A percentile compares a stretch with the other conserved stretches of the same genome.
phyloP scores from a whole-genome alignment of 78 protist genomes.

The Planoprotostelium fungivorum region DNA sequence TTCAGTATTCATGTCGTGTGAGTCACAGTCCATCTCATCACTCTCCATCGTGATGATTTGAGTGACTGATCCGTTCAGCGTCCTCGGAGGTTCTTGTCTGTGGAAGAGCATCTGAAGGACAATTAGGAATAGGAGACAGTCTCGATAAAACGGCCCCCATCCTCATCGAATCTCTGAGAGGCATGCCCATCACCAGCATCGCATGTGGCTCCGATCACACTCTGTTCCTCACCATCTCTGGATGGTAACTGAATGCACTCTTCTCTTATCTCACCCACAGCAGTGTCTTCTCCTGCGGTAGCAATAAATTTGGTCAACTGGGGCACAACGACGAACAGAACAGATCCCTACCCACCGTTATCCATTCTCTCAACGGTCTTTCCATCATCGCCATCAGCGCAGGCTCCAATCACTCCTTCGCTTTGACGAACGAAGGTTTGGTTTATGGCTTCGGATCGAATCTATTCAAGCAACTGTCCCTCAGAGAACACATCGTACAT shows the following conservation, averaged over 20 bases:
- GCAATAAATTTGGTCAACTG: not conserved
- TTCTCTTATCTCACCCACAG: not conserved
- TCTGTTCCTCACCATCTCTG: not conserved
- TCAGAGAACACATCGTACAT: not conserved
- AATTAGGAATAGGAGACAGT: not conserved
- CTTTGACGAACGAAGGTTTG: not conserved
- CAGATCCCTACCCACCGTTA: not conserved
- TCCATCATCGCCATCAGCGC: not conserved
- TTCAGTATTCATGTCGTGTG: not conserved
- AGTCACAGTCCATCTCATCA: too few species aligned
- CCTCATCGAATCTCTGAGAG: not conserved
- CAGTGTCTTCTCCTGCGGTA: not conserved
- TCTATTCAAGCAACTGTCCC: not conserved
- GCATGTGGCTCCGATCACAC: not conserved
- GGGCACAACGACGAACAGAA: not conserved
- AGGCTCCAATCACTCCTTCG: not conserved
- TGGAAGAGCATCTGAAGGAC: not conserved
- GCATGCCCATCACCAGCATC: not conserved
- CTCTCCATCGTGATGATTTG: not conserved
- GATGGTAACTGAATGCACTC: not conserved
- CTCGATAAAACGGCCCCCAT: not conserved
- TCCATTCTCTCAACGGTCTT: not conserved
- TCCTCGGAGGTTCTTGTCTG: not conserved
- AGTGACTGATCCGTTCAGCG: not conserved
- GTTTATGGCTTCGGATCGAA: not conserved